phyloP scores from a whole-genome alignment of 495 filamentous ascomycete genomes.

The Aspergillus nidulans region DNA sequence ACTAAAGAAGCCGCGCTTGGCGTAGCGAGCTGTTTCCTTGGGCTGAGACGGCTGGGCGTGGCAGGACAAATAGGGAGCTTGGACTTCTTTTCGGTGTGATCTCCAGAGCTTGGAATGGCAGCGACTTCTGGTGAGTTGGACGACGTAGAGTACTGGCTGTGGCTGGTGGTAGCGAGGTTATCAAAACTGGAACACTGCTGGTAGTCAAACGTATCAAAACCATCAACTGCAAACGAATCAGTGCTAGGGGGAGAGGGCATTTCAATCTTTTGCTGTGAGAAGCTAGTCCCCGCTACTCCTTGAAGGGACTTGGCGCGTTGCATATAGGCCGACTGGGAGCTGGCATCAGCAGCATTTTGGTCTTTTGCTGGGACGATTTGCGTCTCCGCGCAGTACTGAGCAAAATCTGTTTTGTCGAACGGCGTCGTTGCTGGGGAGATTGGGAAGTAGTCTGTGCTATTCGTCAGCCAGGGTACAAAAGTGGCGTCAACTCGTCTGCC shows the following conservation, averaged over 20 bases:
- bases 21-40: slow-evolving; percentile 11
- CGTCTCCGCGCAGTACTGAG: slow-evolving; percentile 31
- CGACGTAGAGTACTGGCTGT: slow-evolving; percentile 29
- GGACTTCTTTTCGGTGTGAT: slow-evolving; percentile 21
- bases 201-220: slow-evolving; percentile 30
- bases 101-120: slow-evolving; percentile 38
- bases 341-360: slow-evolving; percentile 31
- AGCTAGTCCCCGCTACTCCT: slow-evolving; percentile 33
- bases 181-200: slow-evolving; percentile 29
- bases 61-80: slow-evolving; percentile 29
- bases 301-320: slow-evolving; percentile 46
- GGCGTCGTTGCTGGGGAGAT: slow-evolving; percentile 49
- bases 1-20: slow-evolving; percentile 26
- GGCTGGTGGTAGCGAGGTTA: slow-evolving; percentile 18
- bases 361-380: slow-evolving; percentile 31
- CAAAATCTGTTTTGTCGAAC: slow-evolving; percentile 37
- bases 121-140: slow-evolving; percentile 44
- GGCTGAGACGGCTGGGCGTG: slow-evolving; percentile 21
- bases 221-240: slow-evolving; percentile 31
- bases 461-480: slow-evolving; percentile 5
- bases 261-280: slow-evolving; percentile 32
- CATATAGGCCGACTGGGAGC: slow-evolving; percentile 39
- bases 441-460: slow-evolving; percentile 38
- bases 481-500: neutral
- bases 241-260: slow-evolving; percentile 50